Conservation (phyloP, 805 yeast genomes). For the Ogataea wickerhamii region DNA sequence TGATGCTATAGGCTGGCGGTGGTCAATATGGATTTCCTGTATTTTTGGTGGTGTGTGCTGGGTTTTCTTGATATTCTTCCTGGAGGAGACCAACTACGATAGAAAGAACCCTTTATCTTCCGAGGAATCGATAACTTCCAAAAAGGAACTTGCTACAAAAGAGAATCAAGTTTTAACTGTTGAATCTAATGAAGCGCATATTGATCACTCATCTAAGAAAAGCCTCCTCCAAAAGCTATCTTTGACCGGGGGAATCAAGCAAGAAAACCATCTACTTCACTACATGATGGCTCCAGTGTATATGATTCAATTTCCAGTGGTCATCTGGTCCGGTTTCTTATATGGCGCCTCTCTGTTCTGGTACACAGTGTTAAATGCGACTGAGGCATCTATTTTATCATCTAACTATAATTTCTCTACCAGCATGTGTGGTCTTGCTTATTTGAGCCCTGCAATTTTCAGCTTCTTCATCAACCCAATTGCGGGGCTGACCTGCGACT, state of each 20-base stretch:
- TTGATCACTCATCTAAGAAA: conserved; percentile 25
- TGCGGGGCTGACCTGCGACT: conserved; percentile 50
- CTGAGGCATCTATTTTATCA: conserved; percentile 41
- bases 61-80: conserved; percentile 38
- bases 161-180: not conserved
- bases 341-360: conserved; percentile 48
- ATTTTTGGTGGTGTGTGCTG: conserved; percentile 43
- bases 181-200: not conserved
- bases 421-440: conserved; percentile 46
- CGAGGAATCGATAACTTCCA: not conserved
- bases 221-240: conserved; percentile 43
- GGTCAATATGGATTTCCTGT: conserved; percentile 50
- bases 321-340: conserved; percentile 54
- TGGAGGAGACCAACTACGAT: conserved; percentile 55
- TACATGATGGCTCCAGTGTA: conserved; percentile 36
- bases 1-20: conserved; percentile 47
- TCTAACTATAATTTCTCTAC: conserved; percentile 46
- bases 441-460: conserved; percentile 51
- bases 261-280: conserved; percentile 26
- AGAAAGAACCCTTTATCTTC: conserved; percentile 14
- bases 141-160: not conserved
- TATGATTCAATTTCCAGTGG: conserved; percentile 47
- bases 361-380: conserved; percentile 48
- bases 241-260: conserved; percentile 35
- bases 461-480: conserved; percentile 40